Conservation (phyloP, 78 protist species). For the Tieghemostelium lacteum region DNA sequence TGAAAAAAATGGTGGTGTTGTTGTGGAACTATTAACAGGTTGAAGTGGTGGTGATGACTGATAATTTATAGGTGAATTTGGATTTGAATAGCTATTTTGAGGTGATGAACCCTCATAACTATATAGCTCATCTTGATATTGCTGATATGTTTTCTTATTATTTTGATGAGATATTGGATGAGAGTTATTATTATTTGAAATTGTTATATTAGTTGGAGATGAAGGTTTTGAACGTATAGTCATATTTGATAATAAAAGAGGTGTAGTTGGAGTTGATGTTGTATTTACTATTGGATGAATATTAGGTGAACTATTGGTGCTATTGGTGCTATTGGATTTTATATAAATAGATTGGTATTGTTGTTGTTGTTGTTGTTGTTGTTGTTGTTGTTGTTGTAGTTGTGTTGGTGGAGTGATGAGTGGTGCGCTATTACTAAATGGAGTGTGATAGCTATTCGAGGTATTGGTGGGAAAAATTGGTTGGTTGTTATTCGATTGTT, state of each 20-base stretch:
- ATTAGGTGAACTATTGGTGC: too few relatives aligned
- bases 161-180: background rate
- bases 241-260: background rate
- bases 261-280: background rate
- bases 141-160: background rate
- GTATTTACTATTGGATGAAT: background rate
- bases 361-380: background rate
- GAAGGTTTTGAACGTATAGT: constrained; percentile 3
- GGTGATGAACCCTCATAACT: too few relatives aligned
- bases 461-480: background rate
- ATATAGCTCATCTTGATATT: background rate
- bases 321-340: too few relatives aligned
- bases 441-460: too few relatives aligned
- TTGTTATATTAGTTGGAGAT: constrained; percentile 4
- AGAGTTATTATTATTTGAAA: background rate
- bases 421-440: constrained; percentile 7
- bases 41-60: background rate
- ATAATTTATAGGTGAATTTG: background rate
- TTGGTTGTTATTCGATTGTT: background rate
- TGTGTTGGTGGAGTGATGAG: background rate
- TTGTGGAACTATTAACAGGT: too few relatives aligned
- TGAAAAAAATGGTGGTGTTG: too few relatives aligned
- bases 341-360: background rate
- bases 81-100: background rate
- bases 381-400: background rate